Evolutionary conservation across 2,329 filamentous ascomycete genomes (phyloP), one percentile per base, ranked within the genome.

Genomic region (Cephalotrichum gorgonifer): DNA sequence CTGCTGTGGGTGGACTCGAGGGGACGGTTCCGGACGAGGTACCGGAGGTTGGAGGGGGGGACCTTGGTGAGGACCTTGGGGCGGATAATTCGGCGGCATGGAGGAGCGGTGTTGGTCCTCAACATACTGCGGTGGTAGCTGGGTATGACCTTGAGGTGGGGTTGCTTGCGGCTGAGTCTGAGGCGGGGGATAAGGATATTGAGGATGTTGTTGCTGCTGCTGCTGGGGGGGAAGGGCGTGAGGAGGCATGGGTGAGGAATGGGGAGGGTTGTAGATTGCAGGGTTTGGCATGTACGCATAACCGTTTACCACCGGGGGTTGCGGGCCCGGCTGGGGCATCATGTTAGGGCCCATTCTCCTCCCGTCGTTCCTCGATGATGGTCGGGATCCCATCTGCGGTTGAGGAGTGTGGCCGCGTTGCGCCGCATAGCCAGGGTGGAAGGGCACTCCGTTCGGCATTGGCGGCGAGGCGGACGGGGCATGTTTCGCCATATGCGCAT

Each of bases 391-490:
- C 57, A 78, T 78, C 54, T 81, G 79, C 4, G 88, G 86, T 60
- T 95, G 86, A 15, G 90, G 90, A 6, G 90, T 95, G 53, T 86
- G 83, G 49, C 85, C 83, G 54, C 89, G 81, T 49, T 70, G 72
- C n/a, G 22, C 27, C 20, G 39, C 38, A 64, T 60, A 43, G 22
- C 43, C 35, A 4, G 48, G 48, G 56, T 62, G 79, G 57, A 84
- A 88, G 23, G 79, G 76, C 54, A 84, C 76, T 54, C 84, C 84
- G 60, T 89, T 94, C 47, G 79, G 78, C 55, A 96, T 87, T 3
- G 91, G 91, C 51, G 91, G 91, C 23, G 91, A 96, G 28, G 84
- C 86, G 23, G 88, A 94, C 11, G 88, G 86, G 20, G 88, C 89
- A 50, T 83, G 78, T 58, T 93, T 85, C 61, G 87, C 78, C 55